A percentile compares a stretch with the other conserved stretches of the same genome.
phyloP scores from a whole-genome alignment of 163 green algal genomes.

The Scenedesmus sp. region DNA sequence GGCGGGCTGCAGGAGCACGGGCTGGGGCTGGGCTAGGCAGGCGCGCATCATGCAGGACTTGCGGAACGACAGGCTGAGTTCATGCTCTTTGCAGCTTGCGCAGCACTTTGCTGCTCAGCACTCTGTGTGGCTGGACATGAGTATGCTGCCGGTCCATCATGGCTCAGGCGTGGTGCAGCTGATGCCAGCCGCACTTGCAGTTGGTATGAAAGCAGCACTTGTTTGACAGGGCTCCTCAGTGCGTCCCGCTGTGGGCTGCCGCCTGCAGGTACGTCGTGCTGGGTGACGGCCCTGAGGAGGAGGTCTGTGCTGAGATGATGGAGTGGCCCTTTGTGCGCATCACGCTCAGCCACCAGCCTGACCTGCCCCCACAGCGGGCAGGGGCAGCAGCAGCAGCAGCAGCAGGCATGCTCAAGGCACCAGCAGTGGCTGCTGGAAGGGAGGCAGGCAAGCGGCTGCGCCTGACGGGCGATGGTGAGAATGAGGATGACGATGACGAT shows the following conservation, averaged over 20 bases:
- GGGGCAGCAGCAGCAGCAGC: conserved; percentile 29
- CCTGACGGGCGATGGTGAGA: neutral
- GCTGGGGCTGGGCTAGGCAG: too few species aligned
- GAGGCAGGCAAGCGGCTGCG: conserved; percentile 16
- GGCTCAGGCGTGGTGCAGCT: neutral
- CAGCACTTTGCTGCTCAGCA: neutral
- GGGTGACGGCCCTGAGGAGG: conserved; percentile 51
- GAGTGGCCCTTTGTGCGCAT: conserved; percentile 50
- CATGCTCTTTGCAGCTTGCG: neutral
- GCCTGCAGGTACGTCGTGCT: conserved; percentile 42
- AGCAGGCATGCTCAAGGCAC: neutral
- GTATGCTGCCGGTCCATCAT: neutral
- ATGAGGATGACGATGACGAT: conserved; percentile 14
- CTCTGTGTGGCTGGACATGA: neutral
- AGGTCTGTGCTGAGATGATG: conserved; percentile 37
- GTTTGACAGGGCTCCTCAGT: neutral
- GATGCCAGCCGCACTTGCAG: neutral
- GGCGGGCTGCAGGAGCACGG: neutral
- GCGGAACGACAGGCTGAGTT: too few species aligned
- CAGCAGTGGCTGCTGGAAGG: neutral
- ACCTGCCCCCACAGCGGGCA: too few species aligned
- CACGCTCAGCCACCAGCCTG: neutral
- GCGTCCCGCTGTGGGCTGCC: neutral
- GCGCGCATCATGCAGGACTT: neutral
- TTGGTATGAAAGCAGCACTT: neutral